These are phyloP conservation scores for Aspergillus bombycis DNA, from an alignment of 2,329 filamentous ascomycete species.

Conservation along the genomic window DNA sequence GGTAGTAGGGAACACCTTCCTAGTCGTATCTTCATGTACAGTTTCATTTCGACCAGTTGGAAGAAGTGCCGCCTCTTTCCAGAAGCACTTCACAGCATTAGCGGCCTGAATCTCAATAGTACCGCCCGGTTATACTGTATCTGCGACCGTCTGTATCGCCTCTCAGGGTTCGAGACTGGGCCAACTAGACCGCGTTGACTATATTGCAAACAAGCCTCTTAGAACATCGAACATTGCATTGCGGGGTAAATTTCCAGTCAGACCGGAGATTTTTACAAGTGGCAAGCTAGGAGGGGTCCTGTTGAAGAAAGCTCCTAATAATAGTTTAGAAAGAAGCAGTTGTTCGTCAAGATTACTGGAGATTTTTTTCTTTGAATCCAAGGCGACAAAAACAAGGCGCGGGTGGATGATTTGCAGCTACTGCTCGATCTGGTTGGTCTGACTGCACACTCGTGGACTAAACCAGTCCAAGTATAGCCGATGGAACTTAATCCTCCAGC, in stretches of 20 bases:
- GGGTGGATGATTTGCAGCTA: slow-evolving; percentile 18
- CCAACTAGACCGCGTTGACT: background rate
- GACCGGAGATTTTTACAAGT: slow-evolving; percentile 4
- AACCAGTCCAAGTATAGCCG: background rate
- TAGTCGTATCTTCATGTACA: background rate
- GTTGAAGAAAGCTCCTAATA: background rate
- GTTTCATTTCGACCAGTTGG: slow-evolving; percentile 3
- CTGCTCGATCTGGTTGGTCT: slow-evolving; percentile 5
- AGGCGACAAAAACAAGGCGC: background rate
- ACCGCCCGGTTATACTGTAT: background rate
- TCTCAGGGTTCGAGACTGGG: background rate
- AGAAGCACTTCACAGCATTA: slow-evolving; percentile 10
- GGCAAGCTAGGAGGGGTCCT: background rate
- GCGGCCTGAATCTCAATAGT: slow-evolving; percentile 15
- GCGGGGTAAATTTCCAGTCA: slow-evolving; percentile 18
- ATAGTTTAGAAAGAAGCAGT: background rate
- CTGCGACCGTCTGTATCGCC: background rate
- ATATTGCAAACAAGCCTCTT: slow-evolving; percentile 10
- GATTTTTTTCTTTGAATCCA: background rate
- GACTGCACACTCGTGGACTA: background rate
- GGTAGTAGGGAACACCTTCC: background rate
- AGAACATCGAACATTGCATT: slow-evolving; percentile 15
- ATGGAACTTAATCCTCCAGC: background rate
- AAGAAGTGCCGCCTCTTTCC: slow-evolving; percentile 1
- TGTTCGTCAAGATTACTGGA: background rate